Evolutionary conservation across 2,329 filamentous ascomycete genomes (phyloP).

Genomic region (Paramyrothecium sp.): DNA sequence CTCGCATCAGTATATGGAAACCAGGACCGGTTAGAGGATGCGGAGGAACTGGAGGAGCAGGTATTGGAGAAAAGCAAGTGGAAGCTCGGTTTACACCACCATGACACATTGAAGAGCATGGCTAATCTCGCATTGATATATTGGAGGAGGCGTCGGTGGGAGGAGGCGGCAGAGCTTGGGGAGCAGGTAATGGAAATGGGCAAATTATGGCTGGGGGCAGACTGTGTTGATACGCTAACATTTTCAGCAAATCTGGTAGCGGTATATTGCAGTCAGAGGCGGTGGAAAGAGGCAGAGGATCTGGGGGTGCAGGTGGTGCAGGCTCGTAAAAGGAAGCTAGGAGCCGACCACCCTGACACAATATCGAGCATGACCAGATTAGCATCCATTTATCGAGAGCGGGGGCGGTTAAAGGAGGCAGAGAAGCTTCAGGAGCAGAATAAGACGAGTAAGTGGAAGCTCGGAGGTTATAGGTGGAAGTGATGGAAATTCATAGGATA

Average conservation of each 20-base stretch:
- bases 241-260: constrained; percentile 1
- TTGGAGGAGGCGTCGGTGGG: neutral
- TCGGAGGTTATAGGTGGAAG: too few relatives aligned
- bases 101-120: constrained; percentile 3
- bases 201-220: neutral
- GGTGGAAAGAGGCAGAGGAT: constrained; percentile 1
- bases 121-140: constrained; percentile 1
- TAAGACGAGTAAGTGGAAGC: too few relatives aligned
- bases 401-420: constrained; percentile 4
- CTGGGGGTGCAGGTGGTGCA: neutral
- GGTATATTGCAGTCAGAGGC: neutral
- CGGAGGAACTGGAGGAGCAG: neutral
- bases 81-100: constrained; percentile 1
- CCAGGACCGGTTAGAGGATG: neutral
- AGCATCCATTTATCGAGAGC: neutral
- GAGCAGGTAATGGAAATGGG: neutral
- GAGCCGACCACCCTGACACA: constrained; percentile 1
- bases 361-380: constrained; percentile 1
- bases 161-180: constrained; percentile 2
- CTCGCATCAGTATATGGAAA: neutral
- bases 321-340: neutral
- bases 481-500: too few relatives aligned
- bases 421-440: neutral
- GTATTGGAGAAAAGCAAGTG: neutral
- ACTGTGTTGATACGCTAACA: constrained; percentile 1